These are phyloP conservation scores for Niebla homalea DNA, from an alignment of 495 filamentous ascomycete species.

Conservation along the genomic window DNA sequence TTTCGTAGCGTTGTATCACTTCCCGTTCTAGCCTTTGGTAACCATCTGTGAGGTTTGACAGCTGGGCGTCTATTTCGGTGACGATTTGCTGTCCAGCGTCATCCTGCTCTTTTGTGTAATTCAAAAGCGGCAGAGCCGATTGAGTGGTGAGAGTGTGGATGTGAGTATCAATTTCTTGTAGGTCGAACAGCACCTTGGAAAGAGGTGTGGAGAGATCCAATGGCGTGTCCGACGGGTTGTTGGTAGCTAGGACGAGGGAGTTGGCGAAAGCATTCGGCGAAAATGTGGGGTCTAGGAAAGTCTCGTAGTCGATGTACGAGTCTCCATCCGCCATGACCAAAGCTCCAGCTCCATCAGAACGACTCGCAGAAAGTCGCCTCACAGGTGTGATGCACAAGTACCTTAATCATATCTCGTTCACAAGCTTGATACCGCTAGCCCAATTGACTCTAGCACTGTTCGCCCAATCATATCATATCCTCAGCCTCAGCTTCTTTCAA, in stretches of 20 bases:
- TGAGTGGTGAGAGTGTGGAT: slow-evolving; percentile 81
- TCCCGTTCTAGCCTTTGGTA: slow-evolving; percentile 74
- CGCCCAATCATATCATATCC: too few relatives aligned
- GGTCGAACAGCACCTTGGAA: slow-evolving; percentile 87
- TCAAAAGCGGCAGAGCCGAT: slow-evolving; percentile 70
- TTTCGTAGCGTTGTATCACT: slow-evolving; percentile 66
- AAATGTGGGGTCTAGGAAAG: slow-evolving; percentile 77
- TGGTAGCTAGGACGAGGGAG: slow-evolving; percentile 72
- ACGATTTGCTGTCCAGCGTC: slow-evolving; percentile 56
- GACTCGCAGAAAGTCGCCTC: too few relatives aligned
- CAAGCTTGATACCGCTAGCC: too few relatives aligned
- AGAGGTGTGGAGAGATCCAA: slow-evolving; percentile 89
- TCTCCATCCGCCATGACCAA: too few relatives aligned
- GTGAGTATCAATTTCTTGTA: slow-evolving; percentile 93
- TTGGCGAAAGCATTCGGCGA: slow-evolving; percentile 73
- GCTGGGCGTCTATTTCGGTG: slow-evolving; percentile 57
- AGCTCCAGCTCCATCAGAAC: too few relatives aligned
- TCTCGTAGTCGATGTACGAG: slow-evolving; percentile 94
- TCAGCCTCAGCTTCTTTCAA: too few relatives aligned
- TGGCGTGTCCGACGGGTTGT: slow-evolving; percentile 79
- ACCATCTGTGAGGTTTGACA: slow-evolving; percentile 63
- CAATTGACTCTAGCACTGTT: too few relatives aligned
- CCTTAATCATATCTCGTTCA: too few relatives aligned
- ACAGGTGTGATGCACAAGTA: too few relatives aligned
- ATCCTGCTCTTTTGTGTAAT: slow-evolving; percentile 59